Conservation (phyloP, 2,329 filamentous ascomycete species). For the Zymoseptoria ardabiliae region DNA sequence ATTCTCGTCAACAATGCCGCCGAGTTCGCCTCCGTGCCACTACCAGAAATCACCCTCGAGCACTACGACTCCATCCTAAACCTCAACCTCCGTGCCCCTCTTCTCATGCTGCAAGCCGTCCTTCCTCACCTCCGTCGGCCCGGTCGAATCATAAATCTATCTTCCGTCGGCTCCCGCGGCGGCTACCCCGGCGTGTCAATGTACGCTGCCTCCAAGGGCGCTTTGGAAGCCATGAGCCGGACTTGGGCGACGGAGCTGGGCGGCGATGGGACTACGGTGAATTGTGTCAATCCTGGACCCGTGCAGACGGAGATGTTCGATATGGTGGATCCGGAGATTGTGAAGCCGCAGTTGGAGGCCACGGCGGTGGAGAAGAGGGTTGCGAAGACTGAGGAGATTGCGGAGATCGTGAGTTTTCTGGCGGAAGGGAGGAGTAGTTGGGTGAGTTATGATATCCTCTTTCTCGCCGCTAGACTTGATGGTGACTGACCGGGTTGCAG, state of each 20-base stretch:
- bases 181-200: constrained; percentile 42
- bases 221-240: constrained; percentile 53
- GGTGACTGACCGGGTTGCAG: constrained; percentile 15
- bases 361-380: constrained; percentile 48
- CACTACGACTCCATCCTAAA: constrained; percentile 51
- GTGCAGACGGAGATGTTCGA: constrained; percentile 53
- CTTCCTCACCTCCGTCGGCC: constrained; percentile 44
- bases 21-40: constrained; percentile 1
- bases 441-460: constrained; percentile 7
- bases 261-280: constrained; percentile 51
- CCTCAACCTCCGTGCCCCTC: constrained; percentile 49
- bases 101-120: constrained; percentile 49
- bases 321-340: constrained; percentile 43
- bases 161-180: constrained; percentile 45
- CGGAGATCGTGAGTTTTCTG: constrained; percentile 50
- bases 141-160: constrained; percentile 53
- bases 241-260: constrained; percentile 55
- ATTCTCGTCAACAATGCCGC: constrained; percentile 40
- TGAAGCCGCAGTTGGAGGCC: constrained; percentile 43
- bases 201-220: constrained; percentile 53
- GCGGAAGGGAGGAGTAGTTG: constrained; percentile 33
- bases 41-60: constrained; percentile 36
- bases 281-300: constrained; percentile 53
- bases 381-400: constrained; percentile 48
- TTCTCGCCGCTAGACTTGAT: background rate